Base-by-base conservation (phyloP, 495 filamentous ascomycete species). In the Tetracladium marchalianum region DNA sequence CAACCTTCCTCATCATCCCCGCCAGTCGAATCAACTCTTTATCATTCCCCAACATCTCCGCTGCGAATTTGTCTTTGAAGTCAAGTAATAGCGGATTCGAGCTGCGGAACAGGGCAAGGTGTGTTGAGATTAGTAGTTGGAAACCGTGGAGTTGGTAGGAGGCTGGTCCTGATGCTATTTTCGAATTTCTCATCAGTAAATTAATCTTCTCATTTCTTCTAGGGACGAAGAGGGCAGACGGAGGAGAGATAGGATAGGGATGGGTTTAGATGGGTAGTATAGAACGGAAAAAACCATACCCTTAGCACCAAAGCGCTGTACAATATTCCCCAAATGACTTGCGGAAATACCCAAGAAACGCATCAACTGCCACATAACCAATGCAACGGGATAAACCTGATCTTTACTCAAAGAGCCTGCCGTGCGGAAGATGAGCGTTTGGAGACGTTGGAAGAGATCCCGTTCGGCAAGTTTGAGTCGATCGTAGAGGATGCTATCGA, bases 21-120 rank as follows among this genome's bases (percentile, higher is more conserved):
- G 35, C 45, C n/a, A 53, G 13, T 9, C 15, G 37, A 1, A 49
- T 32, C 13, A 49, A 33, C 13, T 49, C 35, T 13, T 36, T 19
- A 33, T 53, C 51, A 19, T 33, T 15, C 5, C 41, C 51, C n/a
- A 53, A 11, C 11, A 53, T 13, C 10, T 53, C 45, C 34, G 37
- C 22, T 11, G 49, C 44, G 13, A 40, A 15, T 36, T 45, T 49
- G 17, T 49, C 46, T n/a, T 45, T 39, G 18, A 53, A 41, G 37
- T 53, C 41, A 12, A 53, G 42, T 0, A 53, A 41, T 5, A 53
- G 41, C 7, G 51, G 51, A 37, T 41, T 44, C 1, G 39, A 44
- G 9, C 45, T 49, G 40, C 51, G 45, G 27, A 53, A 53, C 7
- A 53, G 42, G 27, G 51, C 51, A n/a, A 52, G 18, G 38, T 52